These are phyloP conservation scores for Cryptosporidium parvum DNA, from an alignment of 169 alveolate species.

Conservation along the genomic window DNA sequence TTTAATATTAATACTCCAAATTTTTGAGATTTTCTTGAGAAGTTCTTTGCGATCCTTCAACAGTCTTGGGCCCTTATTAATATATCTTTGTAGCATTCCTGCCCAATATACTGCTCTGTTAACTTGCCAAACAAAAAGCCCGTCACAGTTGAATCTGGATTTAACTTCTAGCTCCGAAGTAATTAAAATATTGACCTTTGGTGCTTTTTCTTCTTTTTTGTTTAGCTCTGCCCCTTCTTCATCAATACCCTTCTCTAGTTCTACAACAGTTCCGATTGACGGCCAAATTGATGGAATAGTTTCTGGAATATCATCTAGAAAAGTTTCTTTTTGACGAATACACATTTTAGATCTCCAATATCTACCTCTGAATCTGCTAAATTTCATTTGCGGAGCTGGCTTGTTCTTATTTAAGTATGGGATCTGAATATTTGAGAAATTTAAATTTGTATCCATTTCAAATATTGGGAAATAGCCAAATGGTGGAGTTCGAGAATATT, in stretches of 20 bases:
- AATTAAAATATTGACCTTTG: conserved; percentile 15
- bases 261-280: conserved; percentile 33
- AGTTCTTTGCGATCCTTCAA: neutral
- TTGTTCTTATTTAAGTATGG: neutral
- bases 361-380: conserved; percentile 49
- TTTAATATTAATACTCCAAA: conserved; percentile 16
- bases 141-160: conserved; percentile 49
- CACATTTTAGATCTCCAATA: conserved; percentile 50
- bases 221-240: neutral
- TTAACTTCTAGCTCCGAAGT: conserved; percentile 32
- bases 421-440: conserved; percentile 1
- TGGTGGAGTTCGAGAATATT: conserved; percentile 32
- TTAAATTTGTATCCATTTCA: conserved; percentile 1
- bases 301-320: conserved; percentile 8
- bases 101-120: conserved; percentile 75
- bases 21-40: neutral
- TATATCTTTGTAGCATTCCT: conserved; percentile 70
- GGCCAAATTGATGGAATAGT: conserved; percentile 50
- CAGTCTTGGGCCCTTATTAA: conserved; percentile 42
- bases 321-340: neutral
- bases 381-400: conserved; percentile 34
- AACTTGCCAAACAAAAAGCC: conserved; percentile 54
- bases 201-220: neutral
- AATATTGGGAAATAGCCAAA: conserved; percentile 31
- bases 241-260: neutral